Percentiles rank a stretch among this genome's conserved stretches.
Conservation (phyloP, 2,329 filamentous ascomycete genomes). For the Exserohilum turcica region DNA sequence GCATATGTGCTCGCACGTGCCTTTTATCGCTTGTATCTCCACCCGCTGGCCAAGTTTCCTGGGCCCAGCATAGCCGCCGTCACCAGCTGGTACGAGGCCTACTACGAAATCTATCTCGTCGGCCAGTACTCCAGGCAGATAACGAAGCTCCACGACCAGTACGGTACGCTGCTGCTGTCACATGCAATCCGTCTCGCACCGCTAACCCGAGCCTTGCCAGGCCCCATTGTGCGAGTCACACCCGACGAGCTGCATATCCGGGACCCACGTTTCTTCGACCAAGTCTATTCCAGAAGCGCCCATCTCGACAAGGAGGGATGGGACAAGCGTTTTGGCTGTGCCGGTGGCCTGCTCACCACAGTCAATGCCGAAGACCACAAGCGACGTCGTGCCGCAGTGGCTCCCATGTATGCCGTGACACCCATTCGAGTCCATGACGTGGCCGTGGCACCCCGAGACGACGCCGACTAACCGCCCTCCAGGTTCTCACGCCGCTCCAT, state of each 20-base stretch:
- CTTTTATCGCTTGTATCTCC: slow-evolving; percentile 51
- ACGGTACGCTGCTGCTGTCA: slow-evolving; percentile 29
- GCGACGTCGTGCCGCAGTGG: slow-evolving; percentile 38
- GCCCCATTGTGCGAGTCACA: slow-evolving; percentile 51
- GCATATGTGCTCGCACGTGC: slow-evolving; percentile 27
- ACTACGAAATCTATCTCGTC: slow-evolving; percentile 40
- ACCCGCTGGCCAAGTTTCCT: slow-evolving; percentile 53
- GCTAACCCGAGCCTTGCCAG: slow-evolving; percentile 25
- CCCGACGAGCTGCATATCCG: slow-evolving; percentile 52
- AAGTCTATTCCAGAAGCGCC: slow-evolving; percentile 40
- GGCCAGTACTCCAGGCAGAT: slow-evolving; percentile 43
- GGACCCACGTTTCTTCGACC: slow-evolving; percentile 48
- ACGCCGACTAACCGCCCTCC: slow-evolving; percentile 2
- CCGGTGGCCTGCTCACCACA: slow-evolving; percentile 36
- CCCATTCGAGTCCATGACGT: background rate
- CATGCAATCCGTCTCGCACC: background rate
- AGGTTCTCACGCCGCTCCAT: slow-evolving; percentile 46
- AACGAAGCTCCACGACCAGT: slow-evolving; percentile 37
- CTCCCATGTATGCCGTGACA: slow-evolving; percentile 34
- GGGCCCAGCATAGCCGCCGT: slow-evolving; percentile 47
- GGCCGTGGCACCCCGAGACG: background rate
- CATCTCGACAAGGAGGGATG: slow-evolving; percentile 44
- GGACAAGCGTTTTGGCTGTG: slow-evolving; percentile 41
- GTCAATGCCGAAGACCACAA: slow-evolving; percentile 38
- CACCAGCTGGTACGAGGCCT: slow-evolving; percentile 44